phyloP scores from a whole-genome alignment of 1,284 basidiomycete species.

The Cutaneotrichosporon curvatum region DNA sequence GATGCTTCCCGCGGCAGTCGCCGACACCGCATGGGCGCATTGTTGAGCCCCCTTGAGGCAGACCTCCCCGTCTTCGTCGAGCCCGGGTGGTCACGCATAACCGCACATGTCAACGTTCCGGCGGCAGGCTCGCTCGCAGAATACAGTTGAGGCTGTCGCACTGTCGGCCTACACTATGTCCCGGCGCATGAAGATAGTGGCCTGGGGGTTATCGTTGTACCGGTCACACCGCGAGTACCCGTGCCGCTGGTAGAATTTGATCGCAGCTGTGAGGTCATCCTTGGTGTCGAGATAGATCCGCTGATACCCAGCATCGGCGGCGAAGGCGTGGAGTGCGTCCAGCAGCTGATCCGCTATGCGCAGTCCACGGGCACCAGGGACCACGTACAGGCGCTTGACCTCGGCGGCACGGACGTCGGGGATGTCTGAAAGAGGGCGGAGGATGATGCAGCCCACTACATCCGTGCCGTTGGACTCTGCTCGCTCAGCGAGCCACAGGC shows the following conservation, averaged over 20 bases:
- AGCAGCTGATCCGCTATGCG: slow-evolving; percentile 5
- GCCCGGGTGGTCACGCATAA: too few species aligned
- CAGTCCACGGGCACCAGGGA: slow-evolving; percentile 2
- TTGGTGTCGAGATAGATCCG: slow-evolving; percentile 11
- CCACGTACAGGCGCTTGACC: slow-evolving; percentile 13
- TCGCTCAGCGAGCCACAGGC: slow-evolving; percentile 19
- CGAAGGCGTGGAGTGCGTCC: slow-evolving; percentile 2
- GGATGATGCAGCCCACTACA: slow-evolving; percentile 12
- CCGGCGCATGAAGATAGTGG: slow-evolving; percentile 11
- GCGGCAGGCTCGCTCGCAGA: too few species aligned
- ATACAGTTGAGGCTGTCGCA: too few species aligned
- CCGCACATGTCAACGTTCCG: too few species aligned
- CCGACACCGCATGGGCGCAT: too few species aligned
- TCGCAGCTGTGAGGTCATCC: slow-evolving; percentile 7
- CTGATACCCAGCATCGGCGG: not conserved
- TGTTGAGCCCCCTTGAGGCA: too few species aligned
- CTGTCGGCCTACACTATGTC: not conserved
- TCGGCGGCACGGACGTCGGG: not conserved
- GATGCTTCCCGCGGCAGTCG: too few species aligned
- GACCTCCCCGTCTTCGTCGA: too few species aligned
- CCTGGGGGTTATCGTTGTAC: slow-evolving; percentile 13
- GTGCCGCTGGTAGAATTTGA: slow-evolving; percentile 8
- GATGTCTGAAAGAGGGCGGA: slow-evolving; percentile 1
- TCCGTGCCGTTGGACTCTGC: not conserved
- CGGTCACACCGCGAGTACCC: slow-evolving; percentile 9